A percentile compares a stretch with the other conserved stretches of the same genome.
Conservation (phyloP, 805 yeast species). For the Teunomyces panamensis region DNA sequence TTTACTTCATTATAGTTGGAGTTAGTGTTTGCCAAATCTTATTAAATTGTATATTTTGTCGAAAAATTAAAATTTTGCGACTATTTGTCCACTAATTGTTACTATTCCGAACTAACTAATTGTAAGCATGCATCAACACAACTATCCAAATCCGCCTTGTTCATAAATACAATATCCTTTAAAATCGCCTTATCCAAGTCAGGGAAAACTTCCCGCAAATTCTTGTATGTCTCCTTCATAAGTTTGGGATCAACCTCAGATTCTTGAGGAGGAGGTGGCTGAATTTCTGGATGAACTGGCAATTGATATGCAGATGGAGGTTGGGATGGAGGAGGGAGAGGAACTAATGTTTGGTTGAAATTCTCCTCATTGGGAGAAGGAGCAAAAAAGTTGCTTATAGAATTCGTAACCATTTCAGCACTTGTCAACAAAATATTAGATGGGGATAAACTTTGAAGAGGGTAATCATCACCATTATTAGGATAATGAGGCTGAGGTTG, state of each 20-base stretch:
- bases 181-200: slow-evolving; percentile 64
- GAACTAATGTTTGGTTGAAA: background rate
- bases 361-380: slow-evolving; percentile 30
- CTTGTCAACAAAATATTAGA: slow-evolving; percentile 40
- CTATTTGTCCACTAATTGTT: background rate
- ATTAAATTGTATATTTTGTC: background rate
- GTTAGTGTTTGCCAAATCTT: background rate
- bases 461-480: slow-evolving; percentile 1
- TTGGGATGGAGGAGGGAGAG: background rate
- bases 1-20: too few species aligned
- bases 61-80: background rate
- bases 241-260: slow-evolving; percentile 8
- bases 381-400: slow-evolving; percentile 41
- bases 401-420: slow-evolving; percentile 51
- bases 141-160: slow-evolving; percentile 63
- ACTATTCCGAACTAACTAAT: slow-evolving; percentile 18
- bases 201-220: slow-evolving; percentile 72
- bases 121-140: slow-evolving; percentile 64
- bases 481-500: slow-evolving; percentile 21
- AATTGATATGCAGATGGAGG: background rate
- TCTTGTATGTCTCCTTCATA: slow-evolving; percentile 34
- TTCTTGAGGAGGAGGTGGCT: slow-evolving; percentile 3
- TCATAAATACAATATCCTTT: slow-evolving; percentile 65
- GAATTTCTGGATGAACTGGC: slow-evolving; percentile 3
- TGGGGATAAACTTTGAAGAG: slow-evolving; percentile 28